A percentile compares a stretch with the other conserved stretches of the same genome.
phyloP scores from a whole-genome alignment of 2,329 filamentous ascomycete genomes.

The Diaporthe longicolla region DNA sequence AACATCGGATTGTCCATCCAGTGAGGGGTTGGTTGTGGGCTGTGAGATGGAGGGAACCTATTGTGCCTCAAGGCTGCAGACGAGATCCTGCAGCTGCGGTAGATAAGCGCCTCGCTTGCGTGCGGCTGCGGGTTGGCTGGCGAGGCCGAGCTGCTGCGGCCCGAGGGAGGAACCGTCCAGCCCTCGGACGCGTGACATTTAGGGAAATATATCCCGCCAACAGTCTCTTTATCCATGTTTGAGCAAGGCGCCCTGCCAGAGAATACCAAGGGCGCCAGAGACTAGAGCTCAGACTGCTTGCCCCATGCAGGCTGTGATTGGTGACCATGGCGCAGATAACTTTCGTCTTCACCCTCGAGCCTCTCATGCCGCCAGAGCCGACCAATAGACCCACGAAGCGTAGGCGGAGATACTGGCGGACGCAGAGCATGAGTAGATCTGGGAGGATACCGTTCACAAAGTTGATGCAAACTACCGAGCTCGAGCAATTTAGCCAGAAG shows the following conservation, averaged over 20 bases:
- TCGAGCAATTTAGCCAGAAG: neutral
- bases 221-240: neutral
- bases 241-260: constrained; percentile 1
- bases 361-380: neutral
- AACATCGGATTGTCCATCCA: constrained; percentile 20
- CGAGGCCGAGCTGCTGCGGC: constrained; percentile 19
- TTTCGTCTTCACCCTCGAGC: neutral
- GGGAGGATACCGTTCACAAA: neutral
- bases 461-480: neutral
- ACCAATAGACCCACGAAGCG: neutral
- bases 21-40: neutral
- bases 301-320: neutral
- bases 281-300: constrained; percentile 4
- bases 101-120: neutral
- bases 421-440: neutral
- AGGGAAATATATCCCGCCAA: constrained; percentile 2
- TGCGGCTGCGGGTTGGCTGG: neutral
- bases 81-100: neutral
- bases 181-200: neutral
- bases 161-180: neutral
- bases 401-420: neutral
- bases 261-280: neutral
- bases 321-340: neutral
- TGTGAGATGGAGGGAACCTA: neutral
- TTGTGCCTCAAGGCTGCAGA: neutral